Base-by-base conservation (phyloP, 345 rosid species). In the Eucalyptus regnans region DNA sequence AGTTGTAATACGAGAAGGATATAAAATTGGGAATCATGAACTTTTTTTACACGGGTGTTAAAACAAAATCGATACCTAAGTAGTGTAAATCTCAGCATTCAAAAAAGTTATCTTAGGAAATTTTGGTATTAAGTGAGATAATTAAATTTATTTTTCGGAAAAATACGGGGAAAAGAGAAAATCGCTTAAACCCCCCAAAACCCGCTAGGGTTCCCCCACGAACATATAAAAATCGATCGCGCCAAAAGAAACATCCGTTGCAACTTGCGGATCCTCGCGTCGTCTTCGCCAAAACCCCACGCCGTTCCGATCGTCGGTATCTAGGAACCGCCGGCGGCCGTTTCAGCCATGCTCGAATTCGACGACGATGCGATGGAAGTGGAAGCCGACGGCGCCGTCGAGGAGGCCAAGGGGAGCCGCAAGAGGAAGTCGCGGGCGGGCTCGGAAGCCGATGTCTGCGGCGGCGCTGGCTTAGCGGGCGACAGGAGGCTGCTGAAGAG, bases 401-500 rank as follows among this genome's bases (percentile, higher is more conserved):
- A 66, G 79, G 33, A 33, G 14, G 7, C 51, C 8, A 48, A 86
- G 51, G 50, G 43, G 37, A 62, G 64, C 8, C 88, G 90, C 9
- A 89, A 86, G 90, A 89, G 86, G 88, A 89, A 51, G 86, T n/a
- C 29, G 86, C 49, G 12, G 29, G 44, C 64, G 51, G 9, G 17
- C 41, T 7, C 46, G 43, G 87, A 83, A 43, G 41, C 80, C 41
- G 87, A 83, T 56, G 29, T 9, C 11, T 87, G 86, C 41, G 20
- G 60, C 13, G 31, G 52, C 22, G 88, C 58, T 8, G 56, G 37
- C 12, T 44, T 43, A 22, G 60, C 48, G 1, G 66, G 52, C 25
- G 66, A 81, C 27, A 46, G 43, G 29, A 46, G 60, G 62, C 46
- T 50, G 81, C 88, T 88, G 51, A 95, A 94, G 86, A 93, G 94